A percentile compares a stretch with the other conserved stretches of the same genome.
These are phyloP conservation scores for Paramyrothecium sp. DNA, from an alignment of 2,329 filamentous ascomycete genomes.

Conservation along the genomic window DNA sequence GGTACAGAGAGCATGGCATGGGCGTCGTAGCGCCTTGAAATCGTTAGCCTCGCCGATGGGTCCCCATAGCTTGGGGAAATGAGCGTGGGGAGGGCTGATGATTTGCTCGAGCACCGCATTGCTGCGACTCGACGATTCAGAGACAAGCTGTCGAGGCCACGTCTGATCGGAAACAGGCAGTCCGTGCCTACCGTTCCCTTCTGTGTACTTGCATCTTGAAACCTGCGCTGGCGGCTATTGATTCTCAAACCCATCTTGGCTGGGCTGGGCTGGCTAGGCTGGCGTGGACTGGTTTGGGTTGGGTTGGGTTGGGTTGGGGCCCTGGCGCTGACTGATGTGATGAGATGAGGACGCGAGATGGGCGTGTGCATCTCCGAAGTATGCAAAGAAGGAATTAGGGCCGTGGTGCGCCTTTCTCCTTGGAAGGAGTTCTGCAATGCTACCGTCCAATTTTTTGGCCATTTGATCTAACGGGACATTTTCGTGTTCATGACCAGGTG, in stretches of 20 bases:
- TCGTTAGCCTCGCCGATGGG: not conserved
- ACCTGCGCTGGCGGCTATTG: not conserved
- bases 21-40: not conserved
- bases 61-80: not conserved
- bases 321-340: not conserved
- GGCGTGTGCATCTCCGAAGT: not conserved
- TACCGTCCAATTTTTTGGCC: not conserved
- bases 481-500: not conserved
- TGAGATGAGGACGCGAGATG: not conserved
- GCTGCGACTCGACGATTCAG: not conserved
- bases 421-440: no score
- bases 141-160: not conserved
- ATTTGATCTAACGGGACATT: not conserved
- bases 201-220: not conserved
- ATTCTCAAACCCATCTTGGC: not conserved
- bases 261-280: no score
- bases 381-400: no score
- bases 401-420: no score
- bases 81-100: not conserved
- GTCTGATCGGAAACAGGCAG: not conserved
- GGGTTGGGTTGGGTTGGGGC: not conserved
- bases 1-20: no score
- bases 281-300: no score
- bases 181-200: not conserved
- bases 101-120: no score